These are phyloP conservation scores for Phytophthora podocarpi DNA, from an alignment of 352 stramenopile genomes.

Conservation along the genomic window DNA sequence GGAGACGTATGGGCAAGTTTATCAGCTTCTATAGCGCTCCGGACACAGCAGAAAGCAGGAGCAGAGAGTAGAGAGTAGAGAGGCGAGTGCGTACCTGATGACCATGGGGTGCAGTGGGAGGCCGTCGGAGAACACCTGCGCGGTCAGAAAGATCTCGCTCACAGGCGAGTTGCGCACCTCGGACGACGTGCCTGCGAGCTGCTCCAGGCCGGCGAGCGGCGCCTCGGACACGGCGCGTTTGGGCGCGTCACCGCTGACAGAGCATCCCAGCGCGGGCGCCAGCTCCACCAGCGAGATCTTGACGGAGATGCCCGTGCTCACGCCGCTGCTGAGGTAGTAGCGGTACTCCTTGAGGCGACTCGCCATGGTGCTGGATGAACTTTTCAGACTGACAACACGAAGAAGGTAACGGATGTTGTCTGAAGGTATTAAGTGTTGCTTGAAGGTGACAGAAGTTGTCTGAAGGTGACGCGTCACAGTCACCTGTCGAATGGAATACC, in stretches of 20 bases:
- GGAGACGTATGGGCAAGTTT: too few species aligned
- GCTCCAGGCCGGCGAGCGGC: slow-evolving; percentile 53
- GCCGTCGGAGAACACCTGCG: slow-evolving; percentile 88
- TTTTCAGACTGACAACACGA: background rate
- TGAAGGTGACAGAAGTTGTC: too few species aligned
- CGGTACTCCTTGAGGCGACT: slow-evolving; percentile 87
- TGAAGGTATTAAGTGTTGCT: background rate
- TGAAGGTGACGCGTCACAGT: too few species aligned
- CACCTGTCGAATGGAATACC: too few species aligned
- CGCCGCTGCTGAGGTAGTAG: slow-evolving; percentile 89
- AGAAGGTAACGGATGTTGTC: slow-evolving; percentile 1
- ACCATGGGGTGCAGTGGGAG: slow-evolving; percentile 84
- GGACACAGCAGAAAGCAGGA: background rate
- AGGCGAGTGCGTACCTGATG: slow-evolving; percentile 50
- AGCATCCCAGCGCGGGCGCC: slow-evolving; percentile 52
- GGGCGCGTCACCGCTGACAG: slow-evolving; percentile 40
- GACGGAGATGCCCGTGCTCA: slow-evolving; percentile 80
- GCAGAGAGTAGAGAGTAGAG: too few species aligned
- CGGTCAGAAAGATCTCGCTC: slow-evolving; percentile 89
- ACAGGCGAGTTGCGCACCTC: slow-evolving; percentile 83
- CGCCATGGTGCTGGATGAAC: slow-evolving; percentile 50
- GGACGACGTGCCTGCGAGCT: slow-evolving; percentile 61
- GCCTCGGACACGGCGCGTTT: slow-evolving; percentile 12
- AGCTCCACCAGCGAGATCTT: slow-evolving; percentile 84
- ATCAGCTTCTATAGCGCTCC: slow-evolving; percentile 1